Conservation (phyloP, 2,329 filamentous ascomycete genomes). For the Dothistroma pini region DNA sequence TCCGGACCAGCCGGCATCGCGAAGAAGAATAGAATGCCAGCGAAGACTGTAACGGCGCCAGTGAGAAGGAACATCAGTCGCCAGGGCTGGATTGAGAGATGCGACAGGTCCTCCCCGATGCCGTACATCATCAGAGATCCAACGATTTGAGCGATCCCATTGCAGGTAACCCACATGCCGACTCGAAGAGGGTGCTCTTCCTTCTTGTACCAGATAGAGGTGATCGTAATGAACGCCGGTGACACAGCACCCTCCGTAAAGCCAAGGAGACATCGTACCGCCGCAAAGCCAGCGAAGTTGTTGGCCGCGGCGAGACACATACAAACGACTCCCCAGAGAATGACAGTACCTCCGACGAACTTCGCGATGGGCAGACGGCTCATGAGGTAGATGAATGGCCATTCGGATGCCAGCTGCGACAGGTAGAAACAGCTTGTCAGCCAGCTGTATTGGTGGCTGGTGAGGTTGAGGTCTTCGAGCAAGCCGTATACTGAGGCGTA, state of each 20-base stretch:
- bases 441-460: slow-evolving; percentile 49
- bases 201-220: slow-evolving; percentile 32
- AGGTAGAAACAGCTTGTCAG: slow-evolving; percentile 47
- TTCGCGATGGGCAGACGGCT: slow-evolving; percentile 48
- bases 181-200: slow-evolving; percentile 28
- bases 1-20: slow-evolving; percentile 47
- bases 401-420: slow-evolving; percentile 43
- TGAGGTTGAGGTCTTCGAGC: slow-evolving; percentile 45
- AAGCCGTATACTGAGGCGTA: slow-evolving; percentile 51
- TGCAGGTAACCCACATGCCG: slow-evolving; percentile 45
- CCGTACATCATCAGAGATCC: slow-evolving; percentile 51
- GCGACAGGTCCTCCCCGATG: slow-evolving; percentile 42
- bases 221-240: slow-evolving; percentile 48
- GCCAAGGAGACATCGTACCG: slow-evolving; percentile 37
- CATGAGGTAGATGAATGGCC: slow-evolving; percentile 53
- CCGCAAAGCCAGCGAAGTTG: slow-evolving; percentile 35
- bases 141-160: slow-evolving; percentile 46
- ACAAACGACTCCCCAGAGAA: slow-evolving; percentile 45
- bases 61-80: slow-evolving; percentile 49
- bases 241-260: slow-evolving; percentile 46
- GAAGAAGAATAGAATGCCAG: slow-evolving; percentile 46
- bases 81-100: slow-evolving; percentile 44
- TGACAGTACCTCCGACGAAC: slow-evolving; percentile 47
- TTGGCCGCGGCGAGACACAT: slow-evolving; percentile 45
- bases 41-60: slow-evolving; percentile 45